Evolutionary conservation across 1,284 basidiomycete species (phyloP), one percentile per base, ranked within the genome.

Genomic region (Lentinus polychrous): DNA sequence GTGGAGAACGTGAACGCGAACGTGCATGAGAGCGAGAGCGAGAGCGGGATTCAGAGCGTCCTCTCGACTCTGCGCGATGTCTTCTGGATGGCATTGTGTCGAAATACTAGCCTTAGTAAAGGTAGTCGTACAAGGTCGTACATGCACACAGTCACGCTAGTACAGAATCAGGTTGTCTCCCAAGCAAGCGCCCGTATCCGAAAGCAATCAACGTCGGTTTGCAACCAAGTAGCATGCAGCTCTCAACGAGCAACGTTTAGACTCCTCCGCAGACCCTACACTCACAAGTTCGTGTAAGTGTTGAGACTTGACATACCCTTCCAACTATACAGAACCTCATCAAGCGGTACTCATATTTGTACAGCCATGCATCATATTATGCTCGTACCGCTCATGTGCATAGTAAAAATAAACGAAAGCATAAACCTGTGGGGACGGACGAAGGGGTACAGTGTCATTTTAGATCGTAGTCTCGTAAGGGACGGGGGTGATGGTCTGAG

Each of bases 401-500:
- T 63, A 63, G 51, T 52, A 55, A 50, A 53, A 54, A 61, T 49
- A 62, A 52, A 56, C 53, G 51, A 56, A 59, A 55, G 56, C 62
- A 62, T 62, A 57, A 60, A 57, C 57, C 57, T 57, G 52, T 52
- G 50, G 53, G 38, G 47, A 49, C 46, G 54, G 49, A 53, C 50
- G 44, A 51, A 32, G 43, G 18, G 41, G 42, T 44, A 41, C 24
- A 39, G 45, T 38, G 50, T n/a, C 47, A 51, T 57, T 61, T 71
- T 78, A 91, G 70, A 91, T 91, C 54, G 82, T 88, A 53, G 87
- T 91, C 79, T 91, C 88, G 74, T 91, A 98, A 61, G 83, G 83
- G 63, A 92, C 78, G 63, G 94, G 93, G 55, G 81, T 83, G 70
- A 99, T 91, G 53, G 95, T 98, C 76, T 95, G 88, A 51, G 95